Conservation (phyloP, 768 basidiomycete species). For the Leccinum pellstonianum region DNA sequence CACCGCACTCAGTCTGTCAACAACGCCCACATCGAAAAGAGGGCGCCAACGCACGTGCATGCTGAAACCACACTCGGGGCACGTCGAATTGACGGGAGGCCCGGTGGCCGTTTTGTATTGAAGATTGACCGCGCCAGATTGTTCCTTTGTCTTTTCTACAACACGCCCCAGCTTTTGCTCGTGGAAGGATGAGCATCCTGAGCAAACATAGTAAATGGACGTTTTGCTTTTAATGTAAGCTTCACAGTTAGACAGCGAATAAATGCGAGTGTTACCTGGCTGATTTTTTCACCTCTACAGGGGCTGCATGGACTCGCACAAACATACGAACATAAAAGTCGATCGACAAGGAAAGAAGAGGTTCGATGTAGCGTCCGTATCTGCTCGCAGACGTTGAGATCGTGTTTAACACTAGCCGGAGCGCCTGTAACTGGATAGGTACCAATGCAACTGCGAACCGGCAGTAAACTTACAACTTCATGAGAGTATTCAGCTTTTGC, state of each 20-base stretch:
- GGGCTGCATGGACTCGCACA: constrained; percentile 69
- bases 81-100: constrained; percentile 63
- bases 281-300: constrained; percentile 81
- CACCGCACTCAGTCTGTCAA: background rate
- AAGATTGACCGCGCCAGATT: constrained; percentile 55
- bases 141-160: constrained; percentile 56
- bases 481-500: constrained; percentile 94
- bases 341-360: constrained; percentile 87
- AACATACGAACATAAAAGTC: constrained; percentile 97
- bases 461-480: constrained; percentile 64
- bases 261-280: constrained; percentile 54
- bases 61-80: constrained; percentile 77
- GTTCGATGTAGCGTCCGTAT: constrained; percentile 91
- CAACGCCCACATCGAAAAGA: background rate
- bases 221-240: constrained; percentile 60
- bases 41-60: constrained; percentile 62
- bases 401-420: constrained; percentile 86
- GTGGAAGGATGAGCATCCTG: constrained; percentile 76
- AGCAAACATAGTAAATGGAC: constrained; percentile 81
- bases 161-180: constrained; percentile 84
- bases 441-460: background rate
- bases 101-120: constrained; percentile 73
- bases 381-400: constrained; percentile 84
- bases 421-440: constrained; percentile 51
- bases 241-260: background rate